Percentiles rank a stretch among this genome's conserved stretches.
Conservation (phyloP, 768 basidiomycete genomes). For the Kwoniella mangroviensis region DNA sequence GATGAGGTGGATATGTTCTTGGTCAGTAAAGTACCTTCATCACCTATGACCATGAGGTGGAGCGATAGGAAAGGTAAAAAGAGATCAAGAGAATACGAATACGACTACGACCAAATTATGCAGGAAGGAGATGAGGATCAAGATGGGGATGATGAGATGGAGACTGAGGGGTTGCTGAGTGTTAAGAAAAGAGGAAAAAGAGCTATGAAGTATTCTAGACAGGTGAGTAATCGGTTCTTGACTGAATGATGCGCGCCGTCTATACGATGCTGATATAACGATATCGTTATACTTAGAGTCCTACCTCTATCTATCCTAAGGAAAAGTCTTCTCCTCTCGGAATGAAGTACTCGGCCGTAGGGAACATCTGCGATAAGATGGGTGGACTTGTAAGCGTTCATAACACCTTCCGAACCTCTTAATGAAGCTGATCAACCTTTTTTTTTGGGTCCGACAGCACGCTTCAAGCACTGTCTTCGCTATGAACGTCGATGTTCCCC, state of each 20-base stretch:
- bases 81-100: constrained; percentile 5
- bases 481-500: constrained; percentile 16
- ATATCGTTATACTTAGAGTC: neutral
- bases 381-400: constrained; percentile 17
- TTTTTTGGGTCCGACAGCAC: constrained; percentile 4
- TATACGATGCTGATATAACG: neutral
- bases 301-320: constrained; percentile 8
- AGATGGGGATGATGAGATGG: constrained; percentile 27
- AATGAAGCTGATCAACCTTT: neutral
- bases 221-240: constrained; percentile 8
- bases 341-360: constrained; percentile 4
- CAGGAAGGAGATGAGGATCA: constrained; percentile 17
- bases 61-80: constrained; percentile 18
- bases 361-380: constrained; percentile 23
- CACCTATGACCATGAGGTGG: neutral
- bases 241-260: neutral
- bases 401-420: neutral
- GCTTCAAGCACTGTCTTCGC: constrained; percentile 23
- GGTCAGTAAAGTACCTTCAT: constrained; percentile 1
- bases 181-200: constrained; percentile 9
- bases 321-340: constrained; percentile 14
- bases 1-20: constrained; percentile 24
- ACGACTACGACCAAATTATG: constrained; percentile 6
- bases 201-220: constrained; percentile 6
- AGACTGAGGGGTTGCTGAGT: constrained; percentile 20